These are phyloP conservation scores for Euphrasia arctica DNA, from an alignment of 305 asterid genomes.

Conservation along the genomic window DNA sequence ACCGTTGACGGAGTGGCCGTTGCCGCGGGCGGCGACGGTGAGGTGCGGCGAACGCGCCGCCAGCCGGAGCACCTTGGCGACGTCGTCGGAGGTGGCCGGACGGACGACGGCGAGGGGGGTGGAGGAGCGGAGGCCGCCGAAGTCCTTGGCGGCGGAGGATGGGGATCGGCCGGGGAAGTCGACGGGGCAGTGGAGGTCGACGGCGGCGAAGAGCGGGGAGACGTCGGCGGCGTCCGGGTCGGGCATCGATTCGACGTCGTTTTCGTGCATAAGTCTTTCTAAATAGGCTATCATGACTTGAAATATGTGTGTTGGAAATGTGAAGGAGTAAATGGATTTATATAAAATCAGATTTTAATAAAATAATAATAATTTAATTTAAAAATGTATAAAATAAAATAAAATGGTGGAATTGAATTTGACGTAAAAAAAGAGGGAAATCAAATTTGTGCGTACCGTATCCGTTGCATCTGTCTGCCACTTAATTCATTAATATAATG, in stretches of 20 bases:
- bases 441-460: conserved; percentile 26
- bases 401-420: not conserved
- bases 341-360: not conserved
- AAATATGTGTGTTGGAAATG: conserved; percentile 16
- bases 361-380: no score
- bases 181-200: conserved; percentile 43
- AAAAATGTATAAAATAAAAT: conserved; percentile 22
- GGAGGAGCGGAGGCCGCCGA: conserved; percentile 62
- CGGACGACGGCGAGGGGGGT: conserved; percentile 62
- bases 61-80: conserved; percentile 46
- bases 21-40: conserved; percentile 91
- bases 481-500: conserved; percentile 27
- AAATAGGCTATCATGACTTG: conserved; percentile 63
- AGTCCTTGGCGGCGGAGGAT: conserved; percentile 47
- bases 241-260: conserved; percentile 49
- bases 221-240: conserved; percentile 37
- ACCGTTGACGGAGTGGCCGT: conserved; percentile 96
- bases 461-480: conserved; percentile 59
- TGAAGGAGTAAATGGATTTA: conserved; percentile 23
- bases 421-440: not conserved
- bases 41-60: conserved; percentile 51
- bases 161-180: conserved; percentile 35
- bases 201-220: conserved; percentile 34
- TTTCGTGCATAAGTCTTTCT: conserved; percentile 52
- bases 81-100: conserved; percentile 54